Percentiles rank a stretch among this genome's conserved stretches.
Conservation (phyloP, 148 eudicot genomes). For the Chenopodium suecicum region DNA sequence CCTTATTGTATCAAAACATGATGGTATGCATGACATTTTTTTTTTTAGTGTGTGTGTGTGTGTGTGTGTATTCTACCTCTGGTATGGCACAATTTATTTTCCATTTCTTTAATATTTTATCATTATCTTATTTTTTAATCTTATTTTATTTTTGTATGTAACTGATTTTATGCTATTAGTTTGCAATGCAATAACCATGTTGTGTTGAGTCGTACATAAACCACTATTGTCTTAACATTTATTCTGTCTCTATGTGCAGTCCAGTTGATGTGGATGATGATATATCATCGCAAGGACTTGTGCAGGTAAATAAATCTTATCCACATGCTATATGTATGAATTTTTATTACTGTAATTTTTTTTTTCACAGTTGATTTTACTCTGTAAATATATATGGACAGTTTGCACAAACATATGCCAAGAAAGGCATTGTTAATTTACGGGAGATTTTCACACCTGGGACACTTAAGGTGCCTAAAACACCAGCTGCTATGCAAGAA, state of each 20-base stretch:
- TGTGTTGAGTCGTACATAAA: background rate
- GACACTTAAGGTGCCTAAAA: constrained; percentile 74
- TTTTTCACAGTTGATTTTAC: constrained; percentile 3
- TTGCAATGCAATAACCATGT: background rate
- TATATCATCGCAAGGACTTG: constrained; percentile 64
- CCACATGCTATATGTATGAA: background rate
- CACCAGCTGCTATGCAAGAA: constrained; percentile 66
- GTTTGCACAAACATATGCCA: constrained; percentile 85
- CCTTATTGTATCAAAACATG: background rate
- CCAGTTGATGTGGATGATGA: constrained; percentile 93
- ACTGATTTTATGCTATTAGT: background rate
- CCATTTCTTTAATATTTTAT: too few relatives aligned
- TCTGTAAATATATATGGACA: constrained; percentile 27
- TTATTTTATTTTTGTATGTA: too few relatives aligned
- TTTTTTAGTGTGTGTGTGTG: too few relatives aligned
- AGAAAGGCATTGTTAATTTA: constrained; percentile 67
- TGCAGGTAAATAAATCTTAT: constrained; percentile 39
- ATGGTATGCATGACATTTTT: background rate
- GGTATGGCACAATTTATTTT: too few relatives aligned
- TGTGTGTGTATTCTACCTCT: too few relatives aligned
- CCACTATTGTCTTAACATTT: background rate
- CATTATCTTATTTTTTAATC: too few relatives aligned
- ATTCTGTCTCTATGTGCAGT: constrained; percentile 45
- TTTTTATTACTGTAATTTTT: background rate
- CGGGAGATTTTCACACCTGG: constrained; percentile 92